A percentile compares a stretch with the other conserved stretches of the same genome.
Evolutionary conservation across 192 early-diverging fungal genomes (phyloP).

Genomic region (Entrophospora sp.): DNA sequence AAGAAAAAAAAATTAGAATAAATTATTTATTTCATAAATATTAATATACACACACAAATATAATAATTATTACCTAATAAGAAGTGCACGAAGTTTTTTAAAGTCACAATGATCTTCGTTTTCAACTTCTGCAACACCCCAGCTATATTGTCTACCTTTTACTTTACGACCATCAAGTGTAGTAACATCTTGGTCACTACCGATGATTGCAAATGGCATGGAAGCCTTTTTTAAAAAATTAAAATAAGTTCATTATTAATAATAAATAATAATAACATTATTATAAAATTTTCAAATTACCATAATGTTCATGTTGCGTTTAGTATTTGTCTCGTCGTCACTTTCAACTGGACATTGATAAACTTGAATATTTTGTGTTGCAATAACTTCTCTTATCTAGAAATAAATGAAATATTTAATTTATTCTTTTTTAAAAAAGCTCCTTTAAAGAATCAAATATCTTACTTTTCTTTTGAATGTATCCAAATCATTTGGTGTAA

Average conservation of each 20-base stretch:
- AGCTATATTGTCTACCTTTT: constrained; percentile 93
- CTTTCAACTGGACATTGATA: constrained; percentile 84
- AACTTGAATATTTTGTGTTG: constrained; percentile 85
- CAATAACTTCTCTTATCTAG: constrained; percentile 83
- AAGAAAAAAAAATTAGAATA: no score
- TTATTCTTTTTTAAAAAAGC: no score
- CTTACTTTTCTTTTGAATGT: constrained; percentile 92
- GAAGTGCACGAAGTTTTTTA: constrained; percentile 89
- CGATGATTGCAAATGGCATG: constrained; percentile 95
- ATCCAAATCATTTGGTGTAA: constrained; percentile 83
- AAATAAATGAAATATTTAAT: neutral
- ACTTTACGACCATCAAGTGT: constrained; percentile 79
- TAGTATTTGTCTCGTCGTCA: constrained; percentile 71
- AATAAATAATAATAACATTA: neutral
- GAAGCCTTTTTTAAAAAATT: constrained; percentile 43
- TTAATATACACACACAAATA: neutral
- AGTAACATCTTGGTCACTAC: constrained; percentile 76
- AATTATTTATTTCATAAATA: no score
- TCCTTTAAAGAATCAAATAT: neutral
- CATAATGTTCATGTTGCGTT: constrained; percentile 80
- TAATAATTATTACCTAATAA: constrained; percentile 46
- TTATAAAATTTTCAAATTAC: constrained; percentile 19
- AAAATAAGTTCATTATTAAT: neutral
- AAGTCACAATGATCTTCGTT: constrained; percentile 99
- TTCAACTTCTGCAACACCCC: constrained; percentile 99